phyloP scores from a whole-genome alignment of 169 alveolate genomes.

The Perkinsus chesapeaki region DNA sequence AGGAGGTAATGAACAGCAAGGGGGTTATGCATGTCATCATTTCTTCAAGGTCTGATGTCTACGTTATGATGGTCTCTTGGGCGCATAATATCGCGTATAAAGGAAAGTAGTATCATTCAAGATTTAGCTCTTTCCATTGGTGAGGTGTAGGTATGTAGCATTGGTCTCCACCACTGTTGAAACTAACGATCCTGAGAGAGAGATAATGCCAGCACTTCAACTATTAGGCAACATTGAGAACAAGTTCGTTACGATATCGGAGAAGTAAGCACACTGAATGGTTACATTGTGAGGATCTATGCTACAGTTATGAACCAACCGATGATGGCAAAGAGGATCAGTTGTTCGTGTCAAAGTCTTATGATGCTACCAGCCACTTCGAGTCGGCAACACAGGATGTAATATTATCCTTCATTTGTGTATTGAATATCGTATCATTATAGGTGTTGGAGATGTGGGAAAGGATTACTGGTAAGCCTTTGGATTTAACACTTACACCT shows the following conservation, averaged over 20 bases:
- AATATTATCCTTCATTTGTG: slow-evolving; percentile 24
- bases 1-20: slow-evolving; percentile 74
- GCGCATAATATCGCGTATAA: slow-evolving; percentile 86
- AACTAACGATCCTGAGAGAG: slow-evolving; percentile 81
- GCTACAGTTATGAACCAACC: slow-evolving; percentile 68
- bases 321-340: slow-evolving; percentile 72
- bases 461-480: neutral
- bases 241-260: slow-evolving; percentile 75
- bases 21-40: too few species aligned
- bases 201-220: slow-evolving; percentile 85
- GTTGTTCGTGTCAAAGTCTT: slow-evolving; percentile 81
- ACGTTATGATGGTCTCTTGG: slow-evolving; percentile 83
- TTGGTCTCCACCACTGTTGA: slow-evolving; percentile 93
- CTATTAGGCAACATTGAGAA: slow-evolving; percentile 86
- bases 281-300: neutral
- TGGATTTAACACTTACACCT: neutral
- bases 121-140: too few species aligned
- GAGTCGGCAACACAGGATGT: slow-evolving; percentile 94
- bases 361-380: slow-evolving; percentile 95
- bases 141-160: slow-evolving; percentile 77
- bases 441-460: neutral
- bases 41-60: slow-evolving; percentile 63
- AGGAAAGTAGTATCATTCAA: slow-evolving; percentile 53
- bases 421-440: neutral
- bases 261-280: slow-evolving; percentile 30